These are phyloP conservation scores for Lolium perenne DNA, from an alignment of 176 grass and related monocot genomes.

Conservation along the genomic window DNA sequence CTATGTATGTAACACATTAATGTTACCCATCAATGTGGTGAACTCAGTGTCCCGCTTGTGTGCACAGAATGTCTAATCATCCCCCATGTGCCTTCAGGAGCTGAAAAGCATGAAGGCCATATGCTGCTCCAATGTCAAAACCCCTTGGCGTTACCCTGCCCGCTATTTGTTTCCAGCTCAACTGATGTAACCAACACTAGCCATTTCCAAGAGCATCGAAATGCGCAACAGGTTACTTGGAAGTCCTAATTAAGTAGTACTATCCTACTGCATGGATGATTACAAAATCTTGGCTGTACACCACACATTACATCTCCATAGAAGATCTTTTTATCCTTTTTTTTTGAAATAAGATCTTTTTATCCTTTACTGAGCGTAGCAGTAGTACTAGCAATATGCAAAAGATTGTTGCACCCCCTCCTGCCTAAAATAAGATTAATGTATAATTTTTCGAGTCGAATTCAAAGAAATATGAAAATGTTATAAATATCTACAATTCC, in stretches of 20 bases:
- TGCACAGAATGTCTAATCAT: neutral
- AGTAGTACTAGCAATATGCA: no score
- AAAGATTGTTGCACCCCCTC: no score
- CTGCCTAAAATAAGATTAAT: no score
- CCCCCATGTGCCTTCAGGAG: neutral
- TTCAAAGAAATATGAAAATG: no score
- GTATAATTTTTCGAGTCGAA: no score
- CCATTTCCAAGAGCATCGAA: neutral
- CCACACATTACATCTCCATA: neutral
- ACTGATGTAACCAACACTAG: constrained; percentile 25
- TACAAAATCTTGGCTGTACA: neutral
- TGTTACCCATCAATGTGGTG: neutral
- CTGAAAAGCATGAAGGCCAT: neutral
- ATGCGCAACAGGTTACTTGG: neutral
- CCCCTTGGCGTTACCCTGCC: neutral
- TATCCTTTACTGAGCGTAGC: no score
- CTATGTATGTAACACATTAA: no score
- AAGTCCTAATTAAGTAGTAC: neutral
- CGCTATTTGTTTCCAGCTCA: neutral
- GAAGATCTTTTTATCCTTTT: no score
- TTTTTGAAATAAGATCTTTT: no score
- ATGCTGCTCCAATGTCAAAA: neutral
- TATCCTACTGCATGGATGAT: neutral
- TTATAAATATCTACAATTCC: no score
- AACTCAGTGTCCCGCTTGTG: neutral